Evolutionary conservation across 164 flowering plant genomes (phyloP).

Genomic region (Vitis cinerea): DNA sequence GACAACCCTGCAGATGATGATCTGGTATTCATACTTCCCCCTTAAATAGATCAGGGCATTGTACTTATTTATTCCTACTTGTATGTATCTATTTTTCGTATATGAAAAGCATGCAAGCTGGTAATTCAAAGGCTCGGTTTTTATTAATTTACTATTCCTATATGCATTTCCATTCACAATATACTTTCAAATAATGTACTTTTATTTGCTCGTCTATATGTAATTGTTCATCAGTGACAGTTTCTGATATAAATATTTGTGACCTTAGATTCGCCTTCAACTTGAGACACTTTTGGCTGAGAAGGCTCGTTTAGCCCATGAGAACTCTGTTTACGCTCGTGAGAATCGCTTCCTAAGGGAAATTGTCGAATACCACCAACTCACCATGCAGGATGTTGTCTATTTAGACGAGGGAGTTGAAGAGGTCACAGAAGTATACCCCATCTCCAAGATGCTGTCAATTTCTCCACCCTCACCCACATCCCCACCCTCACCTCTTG

Average conservation of each 20-base stretch:
- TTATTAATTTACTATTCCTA: background rate
- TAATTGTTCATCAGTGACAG: background rate
- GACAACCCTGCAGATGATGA: constrained; percentile 84
- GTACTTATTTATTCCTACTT: too few relatives aligned
- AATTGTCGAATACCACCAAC: constrained; percentile 92
- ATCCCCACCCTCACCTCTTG: constrained; percentile 36
- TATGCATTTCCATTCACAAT: background rate
- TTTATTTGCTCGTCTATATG: background rate
- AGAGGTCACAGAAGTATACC: constrained; percentile 79
- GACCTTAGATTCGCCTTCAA: constrained; percentile 81
- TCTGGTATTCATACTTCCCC: constrained; percentile 49
- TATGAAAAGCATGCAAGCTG: too few relatives aligned
- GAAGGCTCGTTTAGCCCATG: constrained; percentile 88
- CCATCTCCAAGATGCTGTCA: constrained; percentile 34
- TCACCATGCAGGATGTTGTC: constrained; percentile 94
- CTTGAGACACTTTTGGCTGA: constrained; percentile 91
- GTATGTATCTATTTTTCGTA: too few relatives aligned
- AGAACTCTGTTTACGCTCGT: constrained; percentile 77
- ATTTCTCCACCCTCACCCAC: constrained; percentile 33
- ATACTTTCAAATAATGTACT: background rate
- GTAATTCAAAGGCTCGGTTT: too few relatives aligned
- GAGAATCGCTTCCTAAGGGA: constrained; percentile 95
- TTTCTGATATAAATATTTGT: background rate
- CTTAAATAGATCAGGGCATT: too few relatives aligned
- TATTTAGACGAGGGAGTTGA: constrained; percentile 84